These are phyloP conservation scores for Musa acuminata DNA, from an alignment of 176 grass and related monocot species.

Conservation along the genomic window DNA sequence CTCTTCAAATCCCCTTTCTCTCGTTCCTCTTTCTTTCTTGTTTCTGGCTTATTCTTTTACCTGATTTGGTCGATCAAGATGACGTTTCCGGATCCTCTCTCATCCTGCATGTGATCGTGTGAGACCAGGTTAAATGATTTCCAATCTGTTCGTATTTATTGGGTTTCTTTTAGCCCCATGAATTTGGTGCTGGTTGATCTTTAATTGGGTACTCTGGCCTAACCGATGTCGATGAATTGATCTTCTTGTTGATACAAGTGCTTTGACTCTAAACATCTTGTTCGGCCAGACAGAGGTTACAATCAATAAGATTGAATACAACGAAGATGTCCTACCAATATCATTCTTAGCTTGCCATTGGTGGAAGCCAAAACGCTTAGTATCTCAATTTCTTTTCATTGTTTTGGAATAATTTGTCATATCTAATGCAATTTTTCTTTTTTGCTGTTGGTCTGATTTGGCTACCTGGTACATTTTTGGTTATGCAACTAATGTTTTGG, in stretches of 20 bases:
- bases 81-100: neutral
- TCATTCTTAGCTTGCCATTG: neutral
- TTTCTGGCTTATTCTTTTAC: neutral
- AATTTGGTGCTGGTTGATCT: no score
- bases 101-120: neutral
- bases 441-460: neutral
- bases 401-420: neutral
- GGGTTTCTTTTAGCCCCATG: no score
- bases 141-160: no score
- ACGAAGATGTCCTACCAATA: neutral
- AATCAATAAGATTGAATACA: neutral
- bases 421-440: neutral
- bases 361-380: neutral
- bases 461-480: neutral
- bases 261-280: neutral
- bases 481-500: no score
- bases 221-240: no score
- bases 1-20: neutral
- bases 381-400: neutral
- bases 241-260: no score
- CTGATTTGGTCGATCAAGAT: neutral
- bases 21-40: neutral
- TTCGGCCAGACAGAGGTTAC: neutral
- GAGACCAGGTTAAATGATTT: neutral
- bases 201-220: no score